These are phyloP conservation scores for Russula sp. DNA, from an alignment of 768 basidiomycete genomes.

Conservation along the genomic window DNA sequence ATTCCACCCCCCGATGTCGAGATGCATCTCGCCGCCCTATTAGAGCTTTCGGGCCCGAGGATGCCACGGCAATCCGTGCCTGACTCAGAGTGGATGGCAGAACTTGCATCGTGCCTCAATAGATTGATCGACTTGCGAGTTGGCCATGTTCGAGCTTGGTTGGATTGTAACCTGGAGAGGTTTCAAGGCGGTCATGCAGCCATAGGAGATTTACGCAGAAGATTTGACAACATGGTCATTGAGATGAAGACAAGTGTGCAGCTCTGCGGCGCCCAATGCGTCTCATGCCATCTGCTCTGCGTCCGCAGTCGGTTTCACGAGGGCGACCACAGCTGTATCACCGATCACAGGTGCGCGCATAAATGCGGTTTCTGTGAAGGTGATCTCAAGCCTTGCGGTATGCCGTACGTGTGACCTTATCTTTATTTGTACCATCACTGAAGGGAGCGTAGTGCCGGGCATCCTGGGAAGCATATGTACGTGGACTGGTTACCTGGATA, in stretches of 20 bases:
- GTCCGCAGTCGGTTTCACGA: conserved; percentile 44
- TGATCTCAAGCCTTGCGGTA: conserved; percentile 35
- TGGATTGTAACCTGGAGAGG: conserved; percentile 42
- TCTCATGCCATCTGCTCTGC: conserved; percentile 45
- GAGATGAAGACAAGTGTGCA: conserved; percentile 38
- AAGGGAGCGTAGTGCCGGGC: conserved; percentile 28
- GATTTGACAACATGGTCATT: conserved; percentile 39
- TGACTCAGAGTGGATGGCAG: conserved; percentile 40
- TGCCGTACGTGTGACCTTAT: conserved; percentile 36
- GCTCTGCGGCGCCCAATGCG: conserved; percentile 46
- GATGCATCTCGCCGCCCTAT: conserved; percentile 25
- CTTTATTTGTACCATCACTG: too few relatives aligned
- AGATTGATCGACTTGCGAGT: conserved; percentile 39
- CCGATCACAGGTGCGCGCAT: conserved; percentile 42
- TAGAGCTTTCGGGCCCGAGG: conserved; percentile 30
- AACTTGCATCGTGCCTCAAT: conserved; percentile 36
- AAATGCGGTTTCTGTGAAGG: conserved; percentile 41
- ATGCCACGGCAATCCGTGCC: conserved; percentile 31
- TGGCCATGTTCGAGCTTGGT: conserved; percentile 45
- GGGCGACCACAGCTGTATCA: conserved; percentile 43
- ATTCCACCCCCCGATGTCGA: conserved; percentile 27
- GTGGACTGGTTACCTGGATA: conserved; percentile 10
- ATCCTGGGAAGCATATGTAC: conserved; percentile 52
- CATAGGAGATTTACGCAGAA: conserved; percentile 41
- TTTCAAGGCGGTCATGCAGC: conserved; percentile 42